Evolutionary conservation across 495 filamentous ascomycete species (phyloP).

Genomic region (Lophium mytilinum): DNA sequence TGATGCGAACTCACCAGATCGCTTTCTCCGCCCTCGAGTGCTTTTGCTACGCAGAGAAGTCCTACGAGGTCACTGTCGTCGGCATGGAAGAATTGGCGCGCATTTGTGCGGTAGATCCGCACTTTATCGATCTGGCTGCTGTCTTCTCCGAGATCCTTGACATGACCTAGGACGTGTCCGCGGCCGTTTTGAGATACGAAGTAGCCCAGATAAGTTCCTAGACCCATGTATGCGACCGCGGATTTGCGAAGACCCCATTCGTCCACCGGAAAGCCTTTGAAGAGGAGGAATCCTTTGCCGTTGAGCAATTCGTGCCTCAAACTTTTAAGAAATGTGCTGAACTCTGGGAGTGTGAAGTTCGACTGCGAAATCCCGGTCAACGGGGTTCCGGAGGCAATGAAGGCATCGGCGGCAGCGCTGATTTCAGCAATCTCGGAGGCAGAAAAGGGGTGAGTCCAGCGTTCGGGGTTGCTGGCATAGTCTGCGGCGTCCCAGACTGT

Average conservation of each 20-base stretch:
- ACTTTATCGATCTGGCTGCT: slow-evolving; percentile 70
- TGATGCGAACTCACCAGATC: slow-evolving; percentile 73
- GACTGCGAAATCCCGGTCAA: slow-evolving; percentile 69
- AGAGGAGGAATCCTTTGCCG: slow-evolving; percentile 84
- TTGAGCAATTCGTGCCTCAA: slow-evolving; percentile 66
- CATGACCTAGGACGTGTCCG: slow-evolving; percentile 86
- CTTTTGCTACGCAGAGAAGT: slow-evolving; percentile 70
- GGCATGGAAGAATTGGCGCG: slow-evolving; percentile 74
- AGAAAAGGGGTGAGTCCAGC: slow-evolving; percentile 68
- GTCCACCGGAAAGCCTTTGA: slow-evolving; percentile 70
- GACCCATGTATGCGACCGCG: slow-evolving; percentile 81
- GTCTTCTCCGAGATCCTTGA: slow-evolving; percentile 84
- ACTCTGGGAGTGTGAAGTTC: slow-evolving; percentile 58
- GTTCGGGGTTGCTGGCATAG: slow-evolving; percentile 58
- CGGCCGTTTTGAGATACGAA: slow-evolving; percentile 77
- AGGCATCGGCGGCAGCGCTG: slow-evolving; percentile 55
- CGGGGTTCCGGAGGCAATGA: slow-evolving; percentile 51
- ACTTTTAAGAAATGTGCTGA: slow-evolving; percentile 45
- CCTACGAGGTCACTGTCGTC: slow-evolving; percentile 81
- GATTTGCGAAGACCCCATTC: slow-evolving; percentile 74
- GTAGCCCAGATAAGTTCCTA: slow-evolving; percentile 81
- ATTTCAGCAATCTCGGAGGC: slow-evolving; percentile 62
- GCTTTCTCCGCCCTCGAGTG: slow-evolving; percentile 74
- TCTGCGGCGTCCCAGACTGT: slow-evolving; percentile 75
- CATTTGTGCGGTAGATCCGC: slow-evolving; percentile 82